Base-by-base conservation (phyloP, 768 basidiomycete species). In the Macrolepiota fuliginosa region DNA sequence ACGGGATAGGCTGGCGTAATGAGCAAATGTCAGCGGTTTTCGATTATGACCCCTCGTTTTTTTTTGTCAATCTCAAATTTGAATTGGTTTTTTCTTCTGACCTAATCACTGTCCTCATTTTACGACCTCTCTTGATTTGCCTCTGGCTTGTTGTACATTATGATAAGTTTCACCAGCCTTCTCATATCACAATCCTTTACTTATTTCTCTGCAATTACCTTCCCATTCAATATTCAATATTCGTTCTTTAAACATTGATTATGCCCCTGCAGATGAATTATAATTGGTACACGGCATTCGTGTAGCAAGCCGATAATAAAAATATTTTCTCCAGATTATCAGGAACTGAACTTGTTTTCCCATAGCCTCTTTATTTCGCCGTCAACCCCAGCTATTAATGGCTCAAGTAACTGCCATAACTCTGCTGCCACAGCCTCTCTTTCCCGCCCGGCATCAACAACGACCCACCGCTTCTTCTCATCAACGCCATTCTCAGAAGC, bases 381-480 rank as follows among this genome's bases (percentile, higher is more conserved):
- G 13, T 79, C 71, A 4, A 81, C 65, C 0, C 79, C 78, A 17
- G 65, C 66, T 13, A 32, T 61, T 17, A 87, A 68, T 2, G 81
- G 77, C 54, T 78, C 70, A 13, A 88, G 79, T 15, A 73, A 69
- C 27, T 56, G 64, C 88, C 88, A 91, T 2, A 92, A 72, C 27
- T 82, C 81, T 35, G 77, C 70, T 52, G 80, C 73, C 1, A 92
- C 87, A 4, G 70, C 76, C 2, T 83, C 81, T 66, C 67, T 73
- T 19, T 74, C 76, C 62, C 68, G 72, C 29, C 85, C 83, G 3
- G 88, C 90, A 71, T 91, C 84, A 29, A 90, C 68, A 3, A 73
- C 72, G 1, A 82, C 75, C 89, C 89, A 90, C 54, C 64, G 45
- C n/a, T 61, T 2, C 61, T 55, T 3, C 56, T 56, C 24, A 59